phyloP scores from a whole-genome alignment of 495 filamentous ascomycete species.

The Lasiosphaeris hirsuta region DNA sequence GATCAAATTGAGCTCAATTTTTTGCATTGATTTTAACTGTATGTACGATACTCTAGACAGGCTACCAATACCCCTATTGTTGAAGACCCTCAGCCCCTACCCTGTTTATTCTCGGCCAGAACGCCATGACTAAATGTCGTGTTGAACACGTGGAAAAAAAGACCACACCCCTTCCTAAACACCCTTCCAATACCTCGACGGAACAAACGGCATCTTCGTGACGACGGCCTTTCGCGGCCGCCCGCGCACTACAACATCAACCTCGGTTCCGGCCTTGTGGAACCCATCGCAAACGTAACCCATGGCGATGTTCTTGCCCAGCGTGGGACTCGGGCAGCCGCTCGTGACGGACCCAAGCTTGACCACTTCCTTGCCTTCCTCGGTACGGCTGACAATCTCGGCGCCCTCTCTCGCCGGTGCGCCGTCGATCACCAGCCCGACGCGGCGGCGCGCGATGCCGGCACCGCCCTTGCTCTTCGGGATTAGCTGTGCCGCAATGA shows the following conservation, averaged over 20 bases:
- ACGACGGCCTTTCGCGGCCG: constrained; percentile 76
- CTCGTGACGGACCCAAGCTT: constrained; percentile 71
- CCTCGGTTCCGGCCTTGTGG: constrained; percentile 83
- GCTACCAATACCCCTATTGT: not conserved
- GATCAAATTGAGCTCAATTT: too few relatives aligned
- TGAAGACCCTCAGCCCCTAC: not conserved
- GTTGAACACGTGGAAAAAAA: constrained; percentile 18
- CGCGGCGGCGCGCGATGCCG: constrained; percentile 66
- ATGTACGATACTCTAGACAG: too few relatives aligned
- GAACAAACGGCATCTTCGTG: constrained; percentile 91
- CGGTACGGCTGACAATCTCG: constrained; percentile 57
- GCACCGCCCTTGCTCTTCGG: constrained; percentile 62
- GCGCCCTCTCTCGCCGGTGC: constrained; percentile 89
- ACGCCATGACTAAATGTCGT: constrained; percentile 8
- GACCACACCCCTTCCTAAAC: not conserved
- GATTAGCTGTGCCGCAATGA: constrained; percentile 67
- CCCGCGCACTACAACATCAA: constrained; percentile 76
- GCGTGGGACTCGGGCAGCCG: constrained; percentile 81
- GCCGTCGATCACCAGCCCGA: constrained; percentile 81
- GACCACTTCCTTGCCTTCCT: constrained; percentile 43
- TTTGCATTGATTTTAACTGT: too few relatives aligned
- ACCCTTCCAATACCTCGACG: constrained; percentile 68
- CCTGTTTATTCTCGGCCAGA: not conserved
- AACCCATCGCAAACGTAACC: constrained; percentile 80
- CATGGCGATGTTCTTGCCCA: constrained; percentile 93